These are phyloP conservation scores for Haplographium delicatum DNA, from an alignment of 495 filamentous ascomycete genomes.

Conservation along the genomic window DNA sequence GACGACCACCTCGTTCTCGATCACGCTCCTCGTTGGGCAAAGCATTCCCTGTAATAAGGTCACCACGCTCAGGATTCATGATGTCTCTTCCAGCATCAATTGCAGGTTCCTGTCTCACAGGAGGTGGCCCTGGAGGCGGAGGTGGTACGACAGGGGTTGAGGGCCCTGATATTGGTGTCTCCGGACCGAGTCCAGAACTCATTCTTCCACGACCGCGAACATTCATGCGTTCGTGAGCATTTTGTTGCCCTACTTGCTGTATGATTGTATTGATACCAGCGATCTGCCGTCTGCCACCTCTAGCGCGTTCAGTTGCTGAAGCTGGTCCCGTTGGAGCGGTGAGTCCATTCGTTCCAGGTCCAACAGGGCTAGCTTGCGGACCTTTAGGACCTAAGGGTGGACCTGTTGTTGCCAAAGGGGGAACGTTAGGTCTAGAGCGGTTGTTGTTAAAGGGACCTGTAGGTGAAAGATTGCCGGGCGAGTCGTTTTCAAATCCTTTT, in stretches of 20 bases:
- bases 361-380: slow-evolving; percentile 20
- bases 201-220: slow-evolving; percentile 36
- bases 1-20: slow-evolving; percentile 14
- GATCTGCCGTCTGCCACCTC: slow-evolving; percentile 38
- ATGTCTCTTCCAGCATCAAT: slow-evolving; percentile 3
- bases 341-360: slow-evolving; percentile 28
- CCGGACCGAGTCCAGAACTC: slow-evolving; percentile 29
- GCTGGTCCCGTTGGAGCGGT: slow-evolving; percentile 44
- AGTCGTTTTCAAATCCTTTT: slow-evolving; percentile 14
- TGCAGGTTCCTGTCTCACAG: not conserved
- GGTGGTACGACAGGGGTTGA: slow-evolving; percentile 11
- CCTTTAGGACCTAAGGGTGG: slow-evolving; percentile 30
- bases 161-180: slow-evolving; percentile 14
- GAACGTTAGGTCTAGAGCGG: slow-evolving; percentile 25
- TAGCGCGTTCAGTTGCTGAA: slow-evolving; percentile 37
- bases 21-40: slow-evolving; percentile 31
- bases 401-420: slow-evolving; percentile 30
- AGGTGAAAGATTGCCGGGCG: slow-evolving; percentile 13
- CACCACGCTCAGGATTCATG: slow-evolving; percentile 20
- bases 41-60: slow-evolving; percentile 21
- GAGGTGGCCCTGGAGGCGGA: slow-evolving; percentile 14
- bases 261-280: slow-evolving; percentile 48
- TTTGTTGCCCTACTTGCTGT: slow-evolving; percentile 35
- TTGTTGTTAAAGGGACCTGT: slow-evolving; percentile 17
- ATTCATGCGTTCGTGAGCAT: slow-evolving; percentile 19